Base-by-base conservation (phyloP, 306 rosid species). In the Prosopis cineraria region DNA sequence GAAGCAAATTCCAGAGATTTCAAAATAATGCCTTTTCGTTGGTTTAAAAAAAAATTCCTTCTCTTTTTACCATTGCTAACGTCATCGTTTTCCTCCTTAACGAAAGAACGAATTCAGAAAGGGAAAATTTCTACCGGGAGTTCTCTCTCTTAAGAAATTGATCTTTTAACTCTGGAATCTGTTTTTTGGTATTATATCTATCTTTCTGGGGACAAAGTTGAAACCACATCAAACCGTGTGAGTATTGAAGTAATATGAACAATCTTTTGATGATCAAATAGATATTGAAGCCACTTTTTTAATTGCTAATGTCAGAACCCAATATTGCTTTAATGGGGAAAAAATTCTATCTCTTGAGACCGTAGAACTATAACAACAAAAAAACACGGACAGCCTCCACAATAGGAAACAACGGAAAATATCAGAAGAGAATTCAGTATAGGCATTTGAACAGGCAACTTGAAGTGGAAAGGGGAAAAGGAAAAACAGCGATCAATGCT, bases 361-460 rank as follows among this genome's bases (percentile, higher is more conserved):
- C 5, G 12, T 30, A 55, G 30, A 22, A 24, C 16, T 3, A 55
- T 10, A 55, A 59, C 66, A 29, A 16, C n/a, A 29, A 29, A 59
- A 59, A 11, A 7, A 16, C 9, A 60, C 37, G 37, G 33, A 58
- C 17, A 14, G n/a, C 17, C 36, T 3, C 48, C 19, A 22, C 13
- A 0, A 1, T 11, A 16, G 33, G 50, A 40, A 64, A 62, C 29
- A 40, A 29, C 5, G 43, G 24, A 67, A 64, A 10, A 34, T 52
- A 31, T 43, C 56, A 44, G 55, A 76, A 50, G n/a, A 36, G 22
- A 82, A 52, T n/a, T 59, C 29, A 44, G 25, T 25, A 59, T 37
- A 34, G 63, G 24, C 84, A 80, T 63, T 36, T 14, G 1, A 16
- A 73, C 55, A 39, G 3, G 9, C 13, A 73, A 24, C 3, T 73